phyloP scores from a whole-genome alignment of 2,329 filamentous ascomycete genomes.

The Aspergillus sp. region DNA sequence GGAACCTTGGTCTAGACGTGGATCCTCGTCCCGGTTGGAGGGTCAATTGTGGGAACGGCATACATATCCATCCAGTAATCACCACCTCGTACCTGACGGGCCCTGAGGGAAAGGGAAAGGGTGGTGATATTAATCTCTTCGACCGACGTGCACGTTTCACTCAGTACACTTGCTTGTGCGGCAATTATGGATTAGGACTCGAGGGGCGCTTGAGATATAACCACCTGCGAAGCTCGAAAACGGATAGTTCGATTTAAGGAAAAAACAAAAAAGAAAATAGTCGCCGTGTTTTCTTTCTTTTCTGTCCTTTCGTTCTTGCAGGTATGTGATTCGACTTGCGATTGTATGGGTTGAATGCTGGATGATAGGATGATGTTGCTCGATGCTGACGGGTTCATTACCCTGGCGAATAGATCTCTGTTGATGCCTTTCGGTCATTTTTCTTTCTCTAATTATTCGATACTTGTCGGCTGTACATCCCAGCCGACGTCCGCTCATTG shows the following conservation, averaged over 20 bases:
- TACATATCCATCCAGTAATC: background rate
- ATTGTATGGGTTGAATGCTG: background rate
- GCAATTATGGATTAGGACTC: slow-evolving; percentile 12
- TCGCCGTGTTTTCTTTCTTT: background rate
- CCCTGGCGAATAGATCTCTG: background rate
- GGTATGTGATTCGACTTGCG: slow-evolving; percentile 4
- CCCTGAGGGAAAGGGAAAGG: background rate
- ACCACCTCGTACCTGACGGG: background rate
- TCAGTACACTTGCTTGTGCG: background rate
- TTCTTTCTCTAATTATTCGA: slow-evolving; percentile 5
- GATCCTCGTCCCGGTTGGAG: slow-evolving; percentile 14
- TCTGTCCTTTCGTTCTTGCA: slow-evolving; percentile 10
- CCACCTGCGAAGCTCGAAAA: background rate
- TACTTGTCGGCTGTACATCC: slow-evolving; percentile 19
- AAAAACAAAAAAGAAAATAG: background rate
- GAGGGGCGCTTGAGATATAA: background rate
- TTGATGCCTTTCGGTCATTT: slow-evolving; percentile 14
- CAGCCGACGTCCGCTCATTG: slow-evolving; percentile 30
- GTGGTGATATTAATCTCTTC: background rate
- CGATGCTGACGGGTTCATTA: background rate
- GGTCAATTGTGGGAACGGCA: slow-evolving; percentile 3
- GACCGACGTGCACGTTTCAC: background rate
- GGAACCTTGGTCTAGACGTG: slow-evolving; percentile 20
- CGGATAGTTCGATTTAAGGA: background rate
- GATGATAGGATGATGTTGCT: background rate